Conservation (phyloP, 1,284 basidiomycete genomes). For the Ustilago bromivora region DNA sequence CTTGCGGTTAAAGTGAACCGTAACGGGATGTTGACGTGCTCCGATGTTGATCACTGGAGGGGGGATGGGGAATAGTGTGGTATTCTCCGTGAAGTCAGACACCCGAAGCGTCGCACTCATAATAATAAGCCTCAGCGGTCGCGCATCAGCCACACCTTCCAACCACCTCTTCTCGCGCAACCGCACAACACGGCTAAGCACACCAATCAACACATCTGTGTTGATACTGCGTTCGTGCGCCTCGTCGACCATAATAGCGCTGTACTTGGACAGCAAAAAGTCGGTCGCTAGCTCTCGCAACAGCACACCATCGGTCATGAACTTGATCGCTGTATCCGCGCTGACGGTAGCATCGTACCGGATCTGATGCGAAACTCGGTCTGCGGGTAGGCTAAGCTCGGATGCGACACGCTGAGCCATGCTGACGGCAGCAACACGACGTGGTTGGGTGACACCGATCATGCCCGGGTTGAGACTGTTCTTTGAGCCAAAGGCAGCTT, state of each 20-base stretch:
- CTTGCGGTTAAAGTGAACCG: constrained; percentile 89
- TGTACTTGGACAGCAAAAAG: constrained; percentile 89
- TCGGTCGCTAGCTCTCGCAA: constrained; percentile 91
- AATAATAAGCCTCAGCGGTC: constrained; percentile 92
- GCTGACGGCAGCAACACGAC: constrained; percentile 95
- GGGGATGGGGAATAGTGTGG: constrained; percentile 80
- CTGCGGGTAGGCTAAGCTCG: constrained; percentile 84
- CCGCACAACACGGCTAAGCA: constrained; percentile 89
- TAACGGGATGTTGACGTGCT: constrained; percentile 94
- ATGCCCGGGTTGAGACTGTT: constrained; percentile 94
- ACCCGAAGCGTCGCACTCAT: constrained; percentile 99
- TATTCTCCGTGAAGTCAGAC: constrained; percentile 90
- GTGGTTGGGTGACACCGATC: constrained; percentile 97
- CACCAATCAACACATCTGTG: constrained; percentile 96
- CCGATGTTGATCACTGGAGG: constrained; percentile 91
- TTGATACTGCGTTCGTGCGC: constrained; percentile 98
- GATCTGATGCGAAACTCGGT: constrained; percentile 92
- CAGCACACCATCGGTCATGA: constrained; percentile 99
- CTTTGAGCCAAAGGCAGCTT: constrained; percentile 91
- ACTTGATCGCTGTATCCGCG: constrained; percentile 90
- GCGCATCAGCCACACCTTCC: constrained; percentile 45
- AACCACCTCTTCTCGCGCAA: constrained; percentile 75
- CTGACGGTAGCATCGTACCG: constrained; percentile 95
- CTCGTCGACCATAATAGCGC: constrained; percentile 90
- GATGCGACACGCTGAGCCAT: constrained; percentile 91